These are phyloP conservation scores for Alternaria sp. DNA, from an alignment of 2,329 filamentous ascomycete species.

Conservation along the genomic window DNA sequence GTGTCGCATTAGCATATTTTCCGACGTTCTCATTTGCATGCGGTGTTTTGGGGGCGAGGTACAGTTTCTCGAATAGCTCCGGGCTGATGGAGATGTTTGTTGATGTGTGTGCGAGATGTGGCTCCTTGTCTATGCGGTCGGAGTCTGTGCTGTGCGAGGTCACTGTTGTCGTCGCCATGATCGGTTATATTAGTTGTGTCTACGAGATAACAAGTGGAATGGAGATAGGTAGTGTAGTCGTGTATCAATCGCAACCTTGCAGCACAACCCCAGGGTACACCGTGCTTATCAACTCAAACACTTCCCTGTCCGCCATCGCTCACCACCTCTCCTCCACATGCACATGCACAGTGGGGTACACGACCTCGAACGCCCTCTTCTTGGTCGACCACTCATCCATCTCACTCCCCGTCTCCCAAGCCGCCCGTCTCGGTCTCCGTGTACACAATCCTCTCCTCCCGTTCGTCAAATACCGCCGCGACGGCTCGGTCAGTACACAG, in stretches of 20 bases:
- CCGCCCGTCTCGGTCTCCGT: not conserved
- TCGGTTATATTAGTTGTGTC: too few species aligned
- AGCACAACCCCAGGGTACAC: not conserved
- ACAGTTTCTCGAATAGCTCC: constrained; percentile 39
- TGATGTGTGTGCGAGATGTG: constrained; percentile 25
- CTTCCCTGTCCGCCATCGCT: not conserved
- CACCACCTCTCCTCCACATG: not conserved
- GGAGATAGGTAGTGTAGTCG: not conserved
- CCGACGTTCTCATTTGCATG: constrained; percentile 24
- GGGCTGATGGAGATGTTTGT: constrained; percentile 38
- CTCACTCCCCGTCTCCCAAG: not conserved
- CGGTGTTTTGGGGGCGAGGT: constrained; percentile 33
- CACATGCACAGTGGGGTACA: not conserved
- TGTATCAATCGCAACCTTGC: not conserved
- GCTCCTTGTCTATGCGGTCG: constrained; percentile 28
- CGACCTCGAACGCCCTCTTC: not conserved
- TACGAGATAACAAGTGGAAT: too few species aligned
- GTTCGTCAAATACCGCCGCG: not conserved
- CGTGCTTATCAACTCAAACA: not conserved
- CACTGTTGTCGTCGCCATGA: constrained; percentile 4
- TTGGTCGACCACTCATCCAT: not conserved
- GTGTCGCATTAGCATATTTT: constrained; percentile 34
- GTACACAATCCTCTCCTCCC: not conserved
- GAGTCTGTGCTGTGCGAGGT: constrained; percentile 11
- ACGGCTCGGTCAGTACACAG: not conserved